Evolutionary conservation across 169 alveolate species (phyloP).

Genomic region (Cryptosporidium baileyi): DNA sequence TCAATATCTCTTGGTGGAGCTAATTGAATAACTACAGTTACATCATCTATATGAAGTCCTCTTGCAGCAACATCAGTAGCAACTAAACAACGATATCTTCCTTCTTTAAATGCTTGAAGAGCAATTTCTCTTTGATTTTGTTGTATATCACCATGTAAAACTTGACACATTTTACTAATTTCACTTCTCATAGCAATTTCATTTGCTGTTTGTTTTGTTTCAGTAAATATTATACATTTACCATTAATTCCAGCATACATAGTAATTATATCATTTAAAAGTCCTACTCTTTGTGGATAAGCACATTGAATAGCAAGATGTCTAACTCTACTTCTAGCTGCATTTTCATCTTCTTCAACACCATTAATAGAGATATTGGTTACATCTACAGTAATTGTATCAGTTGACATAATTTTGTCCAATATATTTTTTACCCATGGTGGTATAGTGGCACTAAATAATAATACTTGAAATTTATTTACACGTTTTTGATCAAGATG

Average conservation of each 20-base stretch:
- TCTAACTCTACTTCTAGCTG: conserved; percentile 82
- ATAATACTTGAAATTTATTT: conserved; percentile 79
- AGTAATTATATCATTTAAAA: conserved; percentile 85
- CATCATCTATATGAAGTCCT: conserved; percentile 90
- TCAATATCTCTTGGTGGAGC: conserved; percentile 88
- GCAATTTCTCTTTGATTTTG: conserved; percentile 88
- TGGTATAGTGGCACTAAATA: conserved; percentile 91
- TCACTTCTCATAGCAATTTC: conserved; percentile 82
- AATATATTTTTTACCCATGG: conserved; percentile 86
- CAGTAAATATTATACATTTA: conserved; percentile 84
- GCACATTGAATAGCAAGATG: conserved; percentile 88
- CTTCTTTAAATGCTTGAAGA: conserved; percentile 83
- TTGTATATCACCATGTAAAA: conserved; percentile 90
- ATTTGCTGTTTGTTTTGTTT: conserved; percentile 88
- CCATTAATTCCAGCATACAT: conserved; percentile 80
- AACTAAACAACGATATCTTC: conserved; percentile 84
- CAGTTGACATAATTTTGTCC: conserved; percentile 71
- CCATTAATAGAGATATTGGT: conserved; percentile 80
- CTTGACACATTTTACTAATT: conserved; percentile 81
- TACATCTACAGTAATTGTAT: conserved; percentile 67
- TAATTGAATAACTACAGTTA: conserved; percentile 85
- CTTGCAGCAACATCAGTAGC: conserved; percentile 92
- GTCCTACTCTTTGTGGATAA: conserved; percentile 79
- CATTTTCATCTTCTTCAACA: conserved; percentile 80
- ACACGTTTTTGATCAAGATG: neutral